Evolutionary conservation across 345 rosid species (phyloP), one percentile per base, ranked within the genome.

Genomic region (Eucalyptus viminalis): DNA sequence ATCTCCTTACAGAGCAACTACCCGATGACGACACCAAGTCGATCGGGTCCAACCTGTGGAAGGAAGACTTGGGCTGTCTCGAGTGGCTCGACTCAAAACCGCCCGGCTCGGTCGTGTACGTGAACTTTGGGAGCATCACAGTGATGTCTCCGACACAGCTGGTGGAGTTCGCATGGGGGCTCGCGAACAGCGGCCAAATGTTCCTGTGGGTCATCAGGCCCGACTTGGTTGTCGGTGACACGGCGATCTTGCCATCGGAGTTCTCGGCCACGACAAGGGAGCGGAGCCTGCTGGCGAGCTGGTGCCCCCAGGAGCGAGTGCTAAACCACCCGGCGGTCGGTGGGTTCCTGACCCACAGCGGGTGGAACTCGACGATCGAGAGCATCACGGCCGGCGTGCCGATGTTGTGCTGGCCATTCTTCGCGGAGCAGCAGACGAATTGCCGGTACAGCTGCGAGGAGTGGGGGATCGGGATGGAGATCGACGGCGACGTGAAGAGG

Each of bases 381-480:
- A 94, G 96, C 31, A 88, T 95, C 4, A 69, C 88, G 1, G 19
- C 89, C 0, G 96, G 96, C 8, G 93, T 95, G 88, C 96, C 97
- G 1, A 86, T 95, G 96, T 54, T 91, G 24, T 94, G 95, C 69
- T 95, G 96, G 95, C 95, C 97, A 5, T 95, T 95, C 89, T 95
- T 95, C 16, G 95, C 96, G 0, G 97, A 95, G 80, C 97, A 95
- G 34, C 96, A 90, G 49, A 95, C 91, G 2, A 95, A 95, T 67
- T 94, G 96, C 62, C 56, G 94, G 88, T 95, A 49, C 80, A 81
- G 88, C 50, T 90, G 95, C 47, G 88, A 29, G 2, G 92, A 95
- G 47, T 95, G 95, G 97, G 96, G 93, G n/a, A 88, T 93, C 7
- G 97, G 97, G 49, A 92, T 93, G 94, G 96, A 95, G 92, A 93